Evolutionary conservation across 441 rosid genomes (phyloP).

Genomic region (Croton setiger): DNA sequence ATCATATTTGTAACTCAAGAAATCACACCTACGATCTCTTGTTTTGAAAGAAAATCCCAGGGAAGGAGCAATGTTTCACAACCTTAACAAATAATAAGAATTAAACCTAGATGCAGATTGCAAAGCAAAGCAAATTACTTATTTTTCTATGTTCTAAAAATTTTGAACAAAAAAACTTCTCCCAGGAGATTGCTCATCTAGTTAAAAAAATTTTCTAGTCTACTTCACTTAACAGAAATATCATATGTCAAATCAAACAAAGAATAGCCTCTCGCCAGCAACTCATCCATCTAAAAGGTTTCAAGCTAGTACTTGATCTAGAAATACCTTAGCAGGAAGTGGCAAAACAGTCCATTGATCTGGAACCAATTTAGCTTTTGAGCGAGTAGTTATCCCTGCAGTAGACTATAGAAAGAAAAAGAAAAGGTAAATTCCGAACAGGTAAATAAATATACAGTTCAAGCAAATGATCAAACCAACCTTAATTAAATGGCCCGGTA

Average conservation of each 20-base stretch:
- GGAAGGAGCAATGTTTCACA: not conserved
- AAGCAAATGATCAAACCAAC: conserved; percentile 32
- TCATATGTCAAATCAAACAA: not conserved
- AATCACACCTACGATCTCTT: conserved; percentile 1
- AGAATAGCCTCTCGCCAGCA: not conserved
- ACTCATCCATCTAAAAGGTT: not conserved
- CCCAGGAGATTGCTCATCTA: not conserved
- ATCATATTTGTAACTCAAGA: not conserved
- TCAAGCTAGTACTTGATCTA: conserved; percentile 18
- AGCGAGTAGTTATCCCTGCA: conserved; percentile 85
- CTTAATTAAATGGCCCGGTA: conserved; percentile 71
- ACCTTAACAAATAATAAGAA: not conserved
- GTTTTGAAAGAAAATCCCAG: not conserved
- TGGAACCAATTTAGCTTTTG: conserved; percentile 80
- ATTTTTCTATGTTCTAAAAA: not conserved
- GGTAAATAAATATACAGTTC: not conserved
- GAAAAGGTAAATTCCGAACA: conserved; percentile 20
- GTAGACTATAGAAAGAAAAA: conserved; percentile 39
- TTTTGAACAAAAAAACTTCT: not conserved
- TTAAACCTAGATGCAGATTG: not conserved
- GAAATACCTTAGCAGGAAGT: conserved; percentile 73
- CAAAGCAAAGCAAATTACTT: not conserved
- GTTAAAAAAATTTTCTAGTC: not conserved
- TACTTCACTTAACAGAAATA: not conserved
- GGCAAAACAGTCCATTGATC: conserved; percentile 80